Conservation (phyloP, 257 asterid species). For the Rehmannia glutinosa region DNA sequence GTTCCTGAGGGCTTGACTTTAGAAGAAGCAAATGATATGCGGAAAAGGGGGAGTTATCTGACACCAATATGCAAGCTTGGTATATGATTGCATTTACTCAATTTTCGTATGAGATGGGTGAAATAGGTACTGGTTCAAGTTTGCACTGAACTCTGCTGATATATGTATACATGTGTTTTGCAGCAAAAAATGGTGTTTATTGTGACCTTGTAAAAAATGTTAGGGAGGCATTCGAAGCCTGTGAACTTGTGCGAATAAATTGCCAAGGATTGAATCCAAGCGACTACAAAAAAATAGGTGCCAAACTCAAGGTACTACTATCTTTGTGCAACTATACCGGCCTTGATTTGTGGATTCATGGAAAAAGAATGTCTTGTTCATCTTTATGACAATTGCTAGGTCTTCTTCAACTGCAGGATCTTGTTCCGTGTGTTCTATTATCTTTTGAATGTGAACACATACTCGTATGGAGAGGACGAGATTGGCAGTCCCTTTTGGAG, state of each 20-base stretch:
- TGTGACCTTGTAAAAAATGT: constrained; percentile 65
- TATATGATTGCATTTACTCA: constrained; percentile 24
- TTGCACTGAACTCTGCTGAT: constrained; percentile 15
- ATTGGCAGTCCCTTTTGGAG: constrained; percentile 64
- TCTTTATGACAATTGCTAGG: not conserved
- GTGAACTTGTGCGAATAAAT: constrained; percentile 78
- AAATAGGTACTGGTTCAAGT: not conserved
- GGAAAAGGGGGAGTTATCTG: constrained; percentile 68
- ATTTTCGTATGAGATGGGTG: constrained; percentile 10
- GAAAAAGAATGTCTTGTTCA: not conserved
- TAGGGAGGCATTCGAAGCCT: constrained; percentile 90
- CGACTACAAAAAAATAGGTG: constrained; percentile 85
- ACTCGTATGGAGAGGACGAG: constrained; percentile 83
- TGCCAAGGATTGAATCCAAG: constrained; percentile 87
- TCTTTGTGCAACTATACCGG: not conserved
- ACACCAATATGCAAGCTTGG: constrained; percentile 86
- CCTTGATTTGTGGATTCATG: not conserved
- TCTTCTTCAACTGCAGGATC: constrained; percentile 63
- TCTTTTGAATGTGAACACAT: constrained; percentile 83
- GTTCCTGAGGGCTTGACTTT: constrained; percentile 82
- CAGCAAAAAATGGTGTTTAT: constrained; percentile 90
- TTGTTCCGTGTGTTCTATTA: constrained; percentile 85
- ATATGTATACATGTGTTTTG: constrained; percentile 21
- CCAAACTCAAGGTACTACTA: constrained; percentile 73
- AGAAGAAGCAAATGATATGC: constrained; percentile 78